phyloP scores from a whole-genome alignment of 441 rosid genomes.

The California macrophylla region DNA sequence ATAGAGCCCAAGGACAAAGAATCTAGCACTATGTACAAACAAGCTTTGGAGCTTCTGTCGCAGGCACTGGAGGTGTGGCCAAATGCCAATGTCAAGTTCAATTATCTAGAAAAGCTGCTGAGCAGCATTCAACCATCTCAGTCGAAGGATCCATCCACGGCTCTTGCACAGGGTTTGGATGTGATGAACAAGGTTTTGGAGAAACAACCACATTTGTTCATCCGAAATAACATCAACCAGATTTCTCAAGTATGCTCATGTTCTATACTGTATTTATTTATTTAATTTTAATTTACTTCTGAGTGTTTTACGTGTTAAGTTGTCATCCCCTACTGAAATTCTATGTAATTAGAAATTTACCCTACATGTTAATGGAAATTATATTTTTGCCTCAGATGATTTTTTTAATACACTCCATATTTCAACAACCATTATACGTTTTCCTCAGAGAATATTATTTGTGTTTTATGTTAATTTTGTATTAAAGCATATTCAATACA shows the following conservation, averaged over 20 bases:
- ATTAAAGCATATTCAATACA: too few relatives aligned
- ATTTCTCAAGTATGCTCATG: constrained; percentile 66
- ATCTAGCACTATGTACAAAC: constrained; percentile 79
- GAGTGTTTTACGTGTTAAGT: constrained; percentile 13
- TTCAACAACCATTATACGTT: too few relatives aligned
- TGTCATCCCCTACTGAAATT: too few relatives aligned
- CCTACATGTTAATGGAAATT: too few relatives aligned
- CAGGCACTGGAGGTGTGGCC: constrained; percentile 99
- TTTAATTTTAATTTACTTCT: background rate
- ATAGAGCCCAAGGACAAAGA: constrained; percentile 99
- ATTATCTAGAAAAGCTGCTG: constrained; percentile 80
- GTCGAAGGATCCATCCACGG: constrained; percentile 86
- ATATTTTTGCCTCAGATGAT: too few relatives aligned
- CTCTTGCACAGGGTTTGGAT: constrained; percentile 92
- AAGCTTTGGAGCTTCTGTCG: constrained; percentile 85
- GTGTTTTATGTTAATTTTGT: too few relatives aligned
- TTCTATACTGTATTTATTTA: constrained; percentile 15
- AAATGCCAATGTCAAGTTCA: constrained; percentile 86
- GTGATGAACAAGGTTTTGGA: constrained; percentile 98
- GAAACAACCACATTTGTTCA: constrained; percentile 90
- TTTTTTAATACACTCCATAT: too few relatives aligned
- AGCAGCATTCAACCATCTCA: constrained; percentile 85
- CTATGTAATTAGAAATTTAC: too few relatives aligned
- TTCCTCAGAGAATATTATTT: too few relatives aligned
- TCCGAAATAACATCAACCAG: constrained; percentile 78